phyloP scores from a whole-genome alignment of 2,329 filamentous ascomycete species.

The Beauveria scarabaeidicola region DNA sequence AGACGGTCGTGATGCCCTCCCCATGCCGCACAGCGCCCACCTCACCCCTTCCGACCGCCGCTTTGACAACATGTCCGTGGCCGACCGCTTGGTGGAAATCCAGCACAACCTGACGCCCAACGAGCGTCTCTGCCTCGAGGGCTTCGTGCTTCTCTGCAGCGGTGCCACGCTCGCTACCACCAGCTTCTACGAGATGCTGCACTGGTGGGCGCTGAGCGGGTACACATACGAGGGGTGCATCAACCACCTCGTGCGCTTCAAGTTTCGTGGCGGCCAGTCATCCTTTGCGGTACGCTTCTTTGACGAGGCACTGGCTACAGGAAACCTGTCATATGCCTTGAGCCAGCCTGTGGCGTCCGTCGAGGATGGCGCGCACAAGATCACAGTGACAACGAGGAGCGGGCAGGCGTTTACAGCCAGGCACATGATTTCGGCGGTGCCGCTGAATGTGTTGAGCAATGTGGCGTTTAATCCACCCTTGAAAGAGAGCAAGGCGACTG shows the following conservation, averaged over 20 bases:
- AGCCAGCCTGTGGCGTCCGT: constrained; percentile 28
- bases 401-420: constrained; percentile 22
- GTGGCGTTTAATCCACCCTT: constrained; percentile 34
- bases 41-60: constrained; percentile 24
- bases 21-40: constrained; percentile 30
- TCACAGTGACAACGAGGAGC: constrained; percentile 25
- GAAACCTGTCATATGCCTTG: constrained; percentile 33
- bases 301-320: constrained; percentile 30
- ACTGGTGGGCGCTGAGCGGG: constrained; percentile 37
- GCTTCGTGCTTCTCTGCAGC: constrained; percentile 33
- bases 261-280: constrained; percentile 35
- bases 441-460: constrained; percentile 34
- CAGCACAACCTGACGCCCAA: constrained; percentile 27
- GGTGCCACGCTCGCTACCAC: constrained; percentile 33
- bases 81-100: constrained; percentile 34
- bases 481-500: constrained; percentile 24
- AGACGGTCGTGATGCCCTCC: constrained; percentile 28
- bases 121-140: constrained; percentile 32
- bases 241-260: constrained; percentile 32
- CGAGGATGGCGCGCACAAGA: constrained; percentile 17
- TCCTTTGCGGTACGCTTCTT: constrained; percentile 37
- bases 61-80: constrained; percentile 32
- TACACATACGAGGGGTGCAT: constrained; percentile 32
- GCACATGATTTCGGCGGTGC: constrained; percentile 33
- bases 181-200: constrained; percentile 38